These are phyloP conservation scores for Vigna radiata DNA, from an alignment of 306 rosid genomes.

Conservation along the genomic window DNA sequence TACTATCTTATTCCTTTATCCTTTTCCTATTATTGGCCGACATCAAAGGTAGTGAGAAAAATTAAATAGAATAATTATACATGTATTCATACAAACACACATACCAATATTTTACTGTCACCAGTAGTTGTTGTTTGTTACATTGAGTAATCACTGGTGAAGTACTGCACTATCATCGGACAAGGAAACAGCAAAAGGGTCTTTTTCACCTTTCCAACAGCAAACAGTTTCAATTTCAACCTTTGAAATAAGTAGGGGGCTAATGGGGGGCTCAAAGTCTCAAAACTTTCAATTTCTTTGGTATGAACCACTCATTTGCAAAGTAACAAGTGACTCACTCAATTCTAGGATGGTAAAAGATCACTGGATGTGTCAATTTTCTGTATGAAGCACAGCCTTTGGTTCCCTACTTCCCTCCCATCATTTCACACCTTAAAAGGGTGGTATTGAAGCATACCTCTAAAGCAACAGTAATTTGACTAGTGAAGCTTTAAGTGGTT, in stretches of 20 bases:
- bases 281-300: not conserved
- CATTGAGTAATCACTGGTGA: slow-evolving; percentile 18
- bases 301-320: slow-evolving; percentile 3
- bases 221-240: not conserved
- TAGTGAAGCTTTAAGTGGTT: slow-evolving; percentile 9
- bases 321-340: not conserved
- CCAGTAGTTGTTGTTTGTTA: slow-evolving; percentile 7
- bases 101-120: slow-evolving; percentile 32
- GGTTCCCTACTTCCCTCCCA: not conserved
- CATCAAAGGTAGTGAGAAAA: slow-evolving; percentile 31
- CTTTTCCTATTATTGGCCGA: slow-evolving; percentile 39
- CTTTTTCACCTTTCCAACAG: slow-evolving; percentile 7
- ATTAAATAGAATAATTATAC: not conserved
- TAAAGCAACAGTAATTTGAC: slow-evolving; percentile 19
- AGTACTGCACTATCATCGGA: slow-evolving; percentile 41
- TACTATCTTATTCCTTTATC: slow-evolving; percentile 17
- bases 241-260: not conserved
- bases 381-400: not conserved
- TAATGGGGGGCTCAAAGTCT: not conserved
- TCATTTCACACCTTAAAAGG: not conserved
- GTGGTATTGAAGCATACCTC: slow-evolving; percentile 10
- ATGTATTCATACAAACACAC: not conserved
- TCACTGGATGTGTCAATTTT: slow-evolving; percentile 13
- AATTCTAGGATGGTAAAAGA: not conserved
- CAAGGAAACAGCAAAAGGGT: slow-evolving; percentile 9